Evolutionary conservation across 495 filamentous ascomycete genomes (phyloP).

Genomic region (Trypethelium eluteriae): DNA sequence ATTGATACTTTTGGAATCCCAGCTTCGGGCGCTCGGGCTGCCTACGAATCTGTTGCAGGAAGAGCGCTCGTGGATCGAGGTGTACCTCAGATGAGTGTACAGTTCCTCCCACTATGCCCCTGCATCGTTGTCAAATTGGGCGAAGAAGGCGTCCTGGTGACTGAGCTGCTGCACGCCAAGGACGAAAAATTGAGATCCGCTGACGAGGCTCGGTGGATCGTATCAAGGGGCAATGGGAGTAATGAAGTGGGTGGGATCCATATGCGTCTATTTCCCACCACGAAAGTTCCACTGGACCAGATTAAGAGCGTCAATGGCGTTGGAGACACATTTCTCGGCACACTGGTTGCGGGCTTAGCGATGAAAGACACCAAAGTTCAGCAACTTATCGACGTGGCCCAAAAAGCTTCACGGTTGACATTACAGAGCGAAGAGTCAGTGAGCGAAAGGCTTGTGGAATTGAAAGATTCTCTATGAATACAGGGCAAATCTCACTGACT

Average conservation of each 20-base stretch:
- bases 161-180: conserved; percentile 56
- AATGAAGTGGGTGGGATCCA: conserved; percentile 70
- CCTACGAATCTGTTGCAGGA: conserved; percentile 55
- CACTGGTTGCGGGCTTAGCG: conserved; percentile 61
- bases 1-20: conserved; percentile 68
- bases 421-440: conserved; percentile 67
- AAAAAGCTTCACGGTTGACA: conserved; percentile 69
- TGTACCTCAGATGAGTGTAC: conserved; percentile 70
- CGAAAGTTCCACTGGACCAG: conserved; percentile 49
- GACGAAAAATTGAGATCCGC: conserved; percentile 55
- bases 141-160: conserved; percentile 66
- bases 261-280: conserved; percentile 59
- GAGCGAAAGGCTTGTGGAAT: conserved; percentile 38
- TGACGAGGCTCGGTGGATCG: conserved; percentile 57
- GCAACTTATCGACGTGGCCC: conserved; percentile 50
- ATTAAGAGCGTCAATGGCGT: conserved; percentile 81
- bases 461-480: conserved; percentile 15
- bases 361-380: conserved; percentile 40
- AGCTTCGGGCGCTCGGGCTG: conserved; percentile 52
- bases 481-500: not conserved
- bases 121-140: conserved; percentile 81
- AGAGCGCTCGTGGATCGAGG: conserved; percentile 64
- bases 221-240: conserved; percentile 44
- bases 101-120: conserved; percentile 82
- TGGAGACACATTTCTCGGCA: conserved; percentile 86